These are phyloP conservation scores for Pseudonectria buxi DNA, from an alignment of 2,329 filamentous ascomycete genomes.

Conservation along the genomic window DNA sequence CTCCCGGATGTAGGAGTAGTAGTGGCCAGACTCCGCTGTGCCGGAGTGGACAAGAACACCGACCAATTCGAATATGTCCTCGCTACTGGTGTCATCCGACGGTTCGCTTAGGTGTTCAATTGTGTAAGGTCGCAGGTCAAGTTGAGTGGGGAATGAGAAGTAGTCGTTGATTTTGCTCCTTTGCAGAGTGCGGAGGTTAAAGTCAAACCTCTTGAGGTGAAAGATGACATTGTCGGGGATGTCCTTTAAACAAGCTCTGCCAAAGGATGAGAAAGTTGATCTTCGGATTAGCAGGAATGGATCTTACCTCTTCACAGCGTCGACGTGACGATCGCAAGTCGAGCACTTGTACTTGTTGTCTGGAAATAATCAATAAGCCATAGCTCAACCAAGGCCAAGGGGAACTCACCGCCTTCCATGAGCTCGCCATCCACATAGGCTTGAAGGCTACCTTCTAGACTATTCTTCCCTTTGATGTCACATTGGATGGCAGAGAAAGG, in stretches of 20 bases:
- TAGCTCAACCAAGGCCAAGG: not conserved
- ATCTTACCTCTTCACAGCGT: constrained; percentile 78
- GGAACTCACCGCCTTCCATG: constrained; percentile 71
- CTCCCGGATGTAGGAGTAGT: constrained; percentile 92
- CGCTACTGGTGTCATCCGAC: constrained; percentile 41
- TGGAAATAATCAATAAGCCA: constrained; percentile 23
- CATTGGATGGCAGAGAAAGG: constrained; percentile 93
- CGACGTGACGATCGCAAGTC: constrained; percentile 78
- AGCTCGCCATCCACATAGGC: constrained; percentile 96
- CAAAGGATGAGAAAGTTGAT: constrained; percentile 8
- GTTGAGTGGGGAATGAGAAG: constrained; percentile 76
- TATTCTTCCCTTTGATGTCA: constrained; percentile 87
- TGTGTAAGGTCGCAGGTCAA: constrained; percentile 87
- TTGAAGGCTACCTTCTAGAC: constrained; percentile 77
- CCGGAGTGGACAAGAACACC: constrained; percentile 90
- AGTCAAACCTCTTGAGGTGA: constrained; percentile 84
- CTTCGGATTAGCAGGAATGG: not conserved
- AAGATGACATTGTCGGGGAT: constrained; percentile 93
- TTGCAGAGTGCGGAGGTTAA: constrained; percentile 68
- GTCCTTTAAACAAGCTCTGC: constrained; percentile 79
- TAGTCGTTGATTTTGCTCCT: constrained; percentile 93
- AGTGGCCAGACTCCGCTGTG: constrained; percentile 89
- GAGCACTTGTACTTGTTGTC: constrained; percentile 99
- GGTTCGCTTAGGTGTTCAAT: constrained; percentile 72
- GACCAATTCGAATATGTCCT: constrained; percentile 88